Evolutionary conservation across 371 early-diverging fungal genomes (phyloP), one percentile per base, ranked within the genome.

Genomic region (Actinomucor elegans): DNA sequence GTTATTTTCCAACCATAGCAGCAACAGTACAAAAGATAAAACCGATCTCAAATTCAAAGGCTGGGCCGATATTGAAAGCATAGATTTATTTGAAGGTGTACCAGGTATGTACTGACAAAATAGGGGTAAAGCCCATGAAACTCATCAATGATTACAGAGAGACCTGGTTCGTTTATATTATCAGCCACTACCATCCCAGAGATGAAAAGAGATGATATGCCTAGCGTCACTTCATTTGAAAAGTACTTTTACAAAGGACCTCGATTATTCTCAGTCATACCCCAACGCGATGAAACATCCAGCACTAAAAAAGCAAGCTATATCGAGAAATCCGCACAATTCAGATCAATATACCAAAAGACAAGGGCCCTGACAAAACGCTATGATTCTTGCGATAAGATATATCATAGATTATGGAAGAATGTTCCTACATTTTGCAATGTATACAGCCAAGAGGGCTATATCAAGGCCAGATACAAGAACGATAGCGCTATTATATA

Each of bases 1-100:
- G 15, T 11, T 53, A 3, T 27, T 42, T 34, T 26, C 36, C 12
- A 33, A 42, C 10, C n/a, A 5, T 5, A 24, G 43, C 15, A 11
- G 21, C 11, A 24, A 52, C 15, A 11, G 21, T 6, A 41, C 27
- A 15, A 14, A 9, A 1, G 52, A 52, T n/a, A 52, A 52, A 41
- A 44, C 28, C 36, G 48, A 41, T 4, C 27, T 77, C 15, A 73
- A 67, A 38, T 77, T 77, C 41, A 73, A 65, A 41, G 77, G 75
- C 2, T 78, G 79, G 79, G 61, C 65, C 4, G 79, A 73, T 52
- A 61, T 78, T 29, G 75, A 75, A 35, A 67, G 67, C 40, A 59
- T 75, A 1, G 73, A 75, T 15, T 6, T 75, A 2, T 70, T 78
- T 36, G 60, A 66, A n/a, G 79, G 79, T 18, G 54, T 66, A 12